Conservation (phyloP, 495 filamentous ascomycete species). For the Ramalina peruviana region DNA sequence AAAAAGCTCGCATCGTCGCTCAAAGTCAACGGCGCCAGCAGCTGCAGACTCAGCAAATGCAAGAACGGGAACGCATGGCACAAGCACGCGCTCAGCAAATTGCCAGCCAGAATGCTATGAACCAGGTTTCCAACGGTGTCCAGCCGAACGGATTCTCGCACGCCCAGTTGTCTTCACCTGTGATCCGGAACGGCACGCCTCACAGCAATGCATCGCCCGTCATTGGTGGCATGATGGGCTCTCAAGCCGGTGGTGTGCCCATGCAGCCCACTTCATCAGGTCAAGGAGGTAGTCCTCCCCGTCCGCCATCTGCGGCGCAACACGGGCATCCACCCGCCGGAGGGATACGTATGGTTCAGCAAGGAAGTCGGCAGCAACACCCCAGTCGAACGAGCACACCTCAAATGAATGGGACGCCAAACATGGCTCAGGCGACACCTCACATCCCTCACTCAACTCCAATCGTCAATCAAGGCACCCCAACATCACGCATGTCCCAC, state of each 20-base stretch:
- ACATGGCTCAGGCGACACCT: conserved; percentile 57
- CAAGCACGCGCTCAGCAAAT: background rate
- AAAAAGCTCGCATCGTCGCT: conserved; percentile 25
- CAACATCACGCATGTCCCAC: conserved; percentile 43
- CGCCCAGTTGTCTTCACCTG: conserved; percentile 60
- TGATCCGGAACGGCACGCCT: conserved; percentile 67
- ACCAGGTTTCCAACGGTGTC: conserved; percentile 18
- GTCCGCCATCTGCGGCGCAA: conserved; percentile 65
- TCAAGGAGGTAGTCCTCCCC: conserved; percentile 56
- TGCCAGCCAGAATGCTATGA: conserved; percentile 31
- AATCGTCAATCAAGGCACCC: conserved; percentile 30
- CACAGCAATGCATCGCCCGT: conserved; percentile 66
- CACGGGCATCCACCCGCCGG: conserved; percentile 46
- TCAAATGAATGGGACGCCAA: conserved; percentile 69
- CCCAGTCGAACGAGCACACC: conserved; percentile 62
- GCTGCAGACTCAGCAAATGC: conserved; percentile 3
- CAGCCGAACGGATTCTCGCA: conserved; percentile 40
- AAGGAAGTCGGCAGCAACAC: conserved; percentile 67
- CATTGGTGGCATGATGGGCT: conserved; percentile 36
- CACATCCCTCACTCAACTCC: conserved; percentile 56
- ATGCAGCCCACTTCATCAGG: conserved; percentile 72
- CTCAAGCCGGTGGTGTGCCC: conserved; percentile 41
- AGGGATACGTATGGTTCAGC: conserved; percentile 55
- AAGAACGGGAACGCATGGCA: conserved; percentile 20
- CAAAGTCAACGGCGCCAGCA: conserved; percentile 15